phyloP scores from a whole-genome alignment of 1,139 yeast species.

The Diutina rugosa region DNA sequence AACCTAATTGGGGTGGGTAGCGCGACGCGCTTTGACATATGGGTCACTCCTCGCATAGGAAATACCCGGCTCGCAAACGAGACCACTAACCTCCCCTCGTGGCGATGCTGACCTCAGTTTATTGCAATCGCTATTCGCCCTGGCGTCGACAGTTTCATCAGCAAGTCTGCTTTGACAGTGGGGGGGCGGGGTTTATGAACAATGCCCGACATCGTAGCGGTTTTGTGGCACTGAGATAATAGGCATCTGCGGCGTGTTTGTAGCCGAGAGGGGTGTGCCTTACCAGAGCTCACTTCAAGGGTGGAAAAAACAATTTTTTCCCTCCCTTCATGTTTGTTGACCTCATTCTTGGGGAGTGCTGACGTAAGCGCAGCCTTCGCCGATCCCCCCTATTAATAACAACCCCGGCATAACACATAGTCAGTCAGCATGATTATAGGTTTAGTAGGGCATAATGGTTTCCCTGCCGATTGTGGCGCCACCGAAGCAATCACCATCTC shows the following conservation, averaged over 20 bases:
- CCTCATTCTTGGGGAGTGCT: background rate
- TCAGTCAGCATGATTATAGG: no score
- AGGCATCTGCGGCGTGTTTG: background rate
- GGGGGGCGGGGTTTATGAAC: background rate
- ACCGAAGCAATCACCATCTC: no score
- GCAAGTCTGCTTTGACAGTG: no score
- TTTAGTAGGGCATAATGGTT: background rate
- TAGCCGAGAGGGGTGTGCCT: background rate
- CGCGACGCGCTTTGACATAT: background rate
- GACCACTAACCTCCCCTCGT: no score
- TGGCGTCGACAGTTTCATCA: no score
- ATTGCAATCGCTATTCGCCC: no score
- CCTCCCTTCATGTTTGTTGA: background rate
- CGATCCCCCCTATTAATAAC: background rate
- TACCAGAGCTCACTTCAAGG: no score
- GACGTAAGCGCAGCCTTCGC: background rate
- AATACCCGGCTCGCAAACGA: no score
- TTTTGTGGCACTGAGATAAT: background rate
- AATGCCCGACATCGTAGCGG: background rate
- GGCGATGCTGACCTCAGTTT: no score
- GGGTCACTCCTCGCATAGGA: no score
- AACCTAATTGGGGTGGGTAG: background rate
- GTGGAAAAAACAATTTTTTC: background rate
- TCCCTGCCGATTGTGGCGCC: background rate
- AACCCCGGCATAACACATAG: no score